Base-by-base conservation (phyloP, 2,329 filamentous ascomycete species). In the Curvularia spicifera region DNA sequence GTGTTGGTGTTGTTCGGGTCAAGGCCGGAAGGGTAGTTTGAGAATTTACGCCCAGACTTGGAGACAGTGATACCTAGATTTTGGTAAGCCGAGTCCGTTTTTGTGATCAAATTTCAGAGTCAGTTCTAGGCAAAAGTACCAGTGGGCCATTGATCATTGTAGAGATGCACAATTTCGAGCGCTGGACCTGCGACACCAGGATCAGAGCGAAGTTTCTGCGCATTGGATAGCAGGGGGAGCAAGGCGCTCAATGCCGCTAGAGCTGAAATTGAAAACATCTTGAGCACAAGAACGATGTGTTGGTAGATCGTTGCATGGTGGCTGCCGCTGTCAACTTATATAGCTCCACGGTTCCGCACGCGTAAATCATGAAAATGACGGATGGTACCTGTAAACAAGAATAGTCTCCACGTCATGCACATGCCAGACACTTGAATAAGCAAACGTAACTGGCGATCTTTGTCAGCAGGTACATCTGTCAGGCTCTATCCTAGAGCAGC, bases 141-240 rank as follows among this genome's bases (percentile, higher is more conserved):
- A 29, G 80, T 81, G 15, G 74, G 81, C 77, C 79, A 84, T 65
- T 84, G 76, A 63, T 83, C 80, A 52, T 82, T 78, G 61, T 83
- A 85, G 9, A 83, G 70, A 69, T 85, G 82, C 0, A 80, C 77
- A 28, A 82, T 59, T 58, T 85, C 82, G 6, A 83, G 71, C 13
- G 75, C 59, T 12, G 81, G 80, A 1, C 82, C 82, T 18, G 73
- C 70, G 12, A 68, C 60, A 15, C 74, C 74, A 20, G 76, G 71
- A 63, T 82, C 79, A 22, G 53, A 60, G n/a, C 60, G 52, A 13
- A 70, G 40, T 51, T 61, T 59, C 26, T 72, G 65, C 28, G 64
- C 63, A 31, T 42, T 50, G 8, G 57, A 64, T 1, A 67, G 56
- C 5, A 47, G 51, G 29, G 63, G 53, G 15, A 67, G 46, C 53